Base-by-base conservation (phyloP, 106 monocot species). In the Platanthera zijinensis region DNA sequence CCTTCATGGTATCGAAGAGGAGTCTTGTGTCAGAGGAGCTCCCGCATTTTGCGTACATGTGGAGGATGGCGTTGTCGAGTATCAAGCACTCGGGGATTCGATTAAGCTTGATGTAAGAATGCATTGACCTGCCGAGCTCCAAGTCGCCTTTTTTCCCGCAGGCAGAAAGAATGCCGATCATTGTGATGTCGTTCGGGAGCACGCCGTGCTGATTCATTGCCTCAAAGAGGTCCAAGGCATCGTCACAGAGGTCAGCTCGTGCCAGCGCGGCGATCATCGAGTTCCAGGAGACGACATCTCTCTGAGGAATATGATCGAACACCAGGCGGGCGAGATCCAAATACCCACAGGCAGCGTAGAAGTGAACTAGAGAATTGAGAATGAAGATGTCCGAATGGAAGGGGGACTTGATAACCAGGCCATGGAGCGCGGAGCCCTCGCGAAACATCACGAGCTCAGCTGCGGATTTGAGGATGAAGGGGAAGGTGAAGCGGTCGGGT, bases 221-320 rank as follows among this genome's bases (percentile, higher is more conserved):
- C 57, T 13, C 15, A 57, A 87, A 90, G 28, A 87, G 15, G 14
- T 79, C 59, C 71, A 90, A 48, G 7, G 82, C 85, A 71, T 84
- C 87, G 11, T 87, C 83, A 30, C 39, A 78, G 12, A 6, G 74
- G 6, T 69, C 82, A 0, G 77, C 63, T 14, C 72, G 72, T 4
- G 76, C 63, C 69, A 83, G 75, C 9, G 77, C 83, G 15, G 76
- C 46, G 74, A 90, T 85, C 30, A 87, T 77, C 0, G 87, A 85
- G 71, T 90, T 90, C 90, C 90, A 87, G 2, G 87, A 87, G 17
- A 90, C 87, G 25, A 84, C 81, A 49, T 90, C 90, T 54, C 78
- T 81, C 25, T 32, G 48, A 0, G 79, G 77, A 50, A 81, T 84
- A 19, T 17, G 56, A 3, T 82, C 80, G 63, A 90, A 90, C 66